phyloP scores from a whole-genome alignment of 1,284 basidiomycete genomes.

The Trametes pubescens region DNA sequence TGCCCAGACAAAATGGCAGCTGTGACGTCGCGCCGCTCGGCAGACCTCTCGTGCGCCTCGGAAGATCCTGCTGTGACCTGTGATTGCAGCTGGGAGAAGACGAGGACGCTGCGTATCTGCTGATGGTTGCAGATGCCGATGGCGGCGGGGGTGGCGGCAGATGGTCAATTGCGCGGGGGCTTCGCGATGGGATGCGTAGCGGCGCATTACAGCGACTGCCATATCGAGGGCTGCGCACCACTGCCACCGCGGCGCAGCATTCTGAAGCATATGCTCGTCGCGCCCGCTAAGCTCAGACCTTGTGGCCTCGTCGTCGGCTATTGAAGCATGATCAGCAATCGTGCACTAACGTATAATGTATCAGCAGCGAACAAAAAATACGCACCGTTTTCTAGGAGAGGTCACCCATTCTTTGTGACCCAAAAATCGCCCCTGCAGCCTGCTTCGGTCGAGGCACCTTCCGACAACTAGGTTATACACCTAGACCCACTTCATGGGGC shows the following conservation, averaged over 20 bases:
- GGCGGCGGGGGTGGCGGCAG: not conserved
- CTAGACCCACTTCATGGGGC: not conserved
- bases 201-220: constrained; percentile 3
- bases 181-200: not conserved
- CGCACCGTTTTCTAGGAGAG: not conserved
- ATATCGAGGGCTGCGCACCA: constrained; percentile 11
- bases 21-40: constrained; percentile 6
- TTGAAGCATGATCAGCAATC: not conserved
- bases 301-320: constrained; percentile 9
- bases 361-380: not conserved
- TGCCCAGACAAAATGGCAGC: constrained; percentile 14
- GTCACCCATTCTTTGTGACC: not conserved
- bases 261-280: constrained; percentile 7
- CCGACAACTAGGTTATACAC: not conserved
- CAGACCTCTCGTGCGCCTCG: not conserved
- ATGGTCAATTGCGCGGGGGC: constrained; percentile 10
- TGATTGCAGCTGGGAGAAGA: no score
- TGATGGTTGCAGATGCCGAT: constrained; percentile 2
- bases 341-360: not conserved
- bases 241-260: constrained; percentile 16
- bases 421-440: not conserved
- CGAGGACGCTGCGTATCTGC: not conserved
- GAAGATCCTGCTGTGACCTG: not conserved
- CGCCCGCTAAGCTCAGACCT: not conserved
- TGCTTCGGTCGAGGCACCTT: not conserved